Percentiles rank a stretch among this genome's conserved stretches.
These are phyloP conservation scores for Ampelocalamus luodianensis DNA, from an alignment of 176 grass and related monocot species.

Conservation along the genomic window DNA sequence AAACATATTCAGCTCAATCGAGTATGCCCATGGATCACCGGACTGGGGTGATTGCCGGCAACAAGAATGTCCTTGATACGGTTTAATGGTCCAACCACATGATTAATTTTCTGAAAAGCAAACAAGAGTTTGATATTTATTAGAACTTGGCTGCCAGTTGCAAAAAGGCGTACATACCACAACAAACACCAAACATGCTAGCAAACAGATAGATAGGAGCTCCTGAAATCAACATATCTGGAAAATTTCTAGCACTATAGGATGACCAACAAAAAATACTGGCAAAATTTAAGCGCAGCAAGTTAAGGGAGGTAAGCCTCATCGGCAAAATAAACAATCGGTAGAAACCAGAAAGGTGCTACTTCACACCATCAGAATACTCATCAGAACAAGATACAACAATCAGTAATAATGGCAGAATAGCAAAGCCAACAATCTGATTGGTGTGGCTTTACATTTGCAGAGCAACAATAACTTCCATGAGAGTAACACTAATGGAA, in stretches of 20 bases:
- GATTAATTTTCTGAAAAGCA: constrained; percentile 57
- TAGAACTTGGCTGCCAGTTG: background rate
- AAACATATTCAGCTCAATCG: constrained; percentile 22
- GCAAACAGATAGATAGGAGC: background rate
- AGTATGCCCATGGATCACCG: constrained; percentile 45
- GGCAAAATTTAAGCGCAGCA: background rate
- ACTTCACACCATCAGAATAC: background rate
- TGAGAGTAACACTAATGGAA: background rate
- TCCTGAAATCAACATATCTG: background rate
- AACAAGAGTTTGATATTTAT: background rate
- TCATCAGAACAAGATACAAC: background rate
- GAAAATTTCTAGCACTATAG: background rate
- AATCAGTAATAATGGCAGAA: background rate
- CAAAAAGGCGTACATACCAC: background rate
- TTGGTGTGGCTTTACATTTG: background rate
- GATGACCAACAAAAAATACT: background rate
- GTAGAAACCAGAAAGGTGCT: background rate
- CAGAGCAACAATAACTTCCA: background rate
- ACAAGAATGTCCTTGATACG: constrained; percentile 59
- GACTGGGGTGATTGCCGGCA: constrained; percentile 44
- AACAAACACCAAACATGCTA: background rate
- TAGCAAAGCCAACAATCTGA: background rate
- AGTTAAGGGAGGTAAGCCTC: background rate
- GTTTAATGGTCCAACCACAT: constrained; percentile 45
- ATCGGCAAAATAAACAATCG: no score